Percentiles rank a stretch among this genome's conserved stretches.
These are phyloP conservation scores for Knoxia roxburghii DNA, from an alignment of 257 asterid species.

Conservation along the genomic window DNA sequence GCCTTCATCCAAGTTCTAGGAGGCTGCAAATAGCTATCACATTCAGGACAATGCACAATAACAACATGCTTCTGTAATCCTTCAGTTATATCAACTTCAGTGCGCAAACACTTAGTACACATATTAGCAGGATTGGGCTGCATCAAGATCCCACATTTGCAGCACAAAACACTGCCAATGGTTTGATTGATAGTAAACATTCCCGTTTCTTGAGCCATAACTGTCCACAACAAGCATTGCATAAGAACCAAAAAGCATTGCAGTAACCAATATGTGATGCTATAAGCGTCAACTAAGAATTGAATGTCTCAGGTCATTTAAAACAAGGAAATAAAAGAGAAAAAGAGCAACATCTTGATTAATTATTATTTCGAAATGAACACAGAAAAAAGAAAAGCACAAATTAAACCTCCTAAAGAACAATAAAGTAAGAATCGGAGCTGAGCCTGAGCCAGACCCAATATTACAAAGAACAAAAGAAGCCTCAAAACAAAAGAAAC, in stretches of 20 bases:
- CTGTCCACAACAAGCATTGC: neutral
- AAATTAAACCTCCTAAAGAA: neutral
- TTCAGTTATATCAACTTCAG: conserved; percentile 31
- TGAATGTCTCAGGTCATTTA: neutral
- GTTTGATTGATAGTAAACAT: conserved; percentile 33
- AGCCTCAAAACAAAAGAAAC: no score
- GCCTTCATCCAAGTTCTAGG: conserved; percentile 33
- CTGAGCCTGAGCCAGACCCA: no score
- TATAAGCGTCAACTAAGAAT: neutral
- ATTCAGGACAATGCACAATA: conserved; percentile 31
- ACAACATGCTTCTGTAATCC: conserved; percentile 28
- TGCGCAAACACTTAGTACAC: conserved; percentile 27
- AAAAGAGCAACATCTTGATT: neutral
- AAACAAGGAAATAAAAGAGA: neutral
- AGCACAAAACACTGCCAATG: conserved; percentile 29
- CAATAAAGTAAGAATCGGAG: no score
- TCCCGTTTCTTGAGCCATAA: conserved; percentile 28
- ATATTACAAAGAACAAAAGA: no score
- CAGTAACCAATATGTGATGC: neutral
- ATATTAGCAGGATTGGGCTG: conserved; percentile 35
- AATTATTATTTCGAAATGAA: neutral
- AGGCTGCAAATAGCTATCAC: conserved; percentile 31
- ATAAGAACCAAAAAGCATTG: neutral
- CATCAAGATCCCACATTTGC: conserved; percentile 40
- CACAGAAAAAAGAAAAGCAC: neutral